Evolutionary conservation across 306 rosid species (phyloP), one percentile per base, ranked within the genome.

Genomic region (Castanea sativa): DNA sequence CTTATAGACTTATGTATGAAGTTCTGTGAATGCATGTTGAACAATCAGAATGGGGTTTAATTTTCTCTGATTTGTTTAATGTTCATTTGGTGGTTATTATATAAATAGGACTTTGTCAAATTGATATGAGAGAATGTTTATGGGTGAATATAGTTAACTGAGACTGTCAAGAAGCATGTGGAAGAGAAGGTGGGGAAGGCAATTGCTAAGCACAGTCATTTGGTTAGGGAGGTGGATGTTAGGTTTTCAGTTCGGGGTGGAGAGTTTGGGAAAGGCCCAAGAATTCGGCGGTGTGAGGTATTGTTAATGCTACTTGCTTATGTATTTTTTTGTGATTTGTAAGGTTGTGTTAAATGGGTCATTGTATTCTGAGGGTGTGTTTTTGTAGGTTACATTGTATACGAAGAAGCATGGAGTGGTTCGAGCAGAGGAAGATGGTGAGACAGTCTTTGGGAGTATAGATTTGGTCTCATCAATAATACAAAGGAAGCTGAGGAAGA

Each of bases 401-500:
- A 83, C 93, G 0, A 92, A 94, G 84, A 87, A 89, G 87, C 99
- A 94, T 64, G 97, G 99, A 69, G 99, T 92, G 78, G 78, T 94
- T 18, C 83, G 99, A 33, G 99, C 97, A 0, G 99, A 94, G 91
- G 99, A 92, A 73, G 93, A 85, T 63, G 91, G 90, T 0, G 97
- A 94, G 86, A 90, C 92, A 61, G 83, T 86, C 23, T 90, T 81
- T 82, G 97, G 87, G 5, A 91, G 99, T 81, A 94, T 94, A 63
- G 99, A 94, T 85, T 75, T 94, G 86, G 97, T 90, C 18, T 88
- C 99, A 55, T 87, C 99, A 9, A 91, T 91, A 75, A 91, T 92
- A 78, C 99, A 94, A 84, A 91, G 97, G 60, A 94, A 94, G 91
- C 73, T 94, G 88, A 92, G 99, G 87, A 92, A 94, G 84, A 91